A percentile compares a stretch with the other conserved stretches of the same genome.
phyloP scores from a whole-genome alignment of 495 filamentous ascomycete species.

The Tuber microsphaerosporum region DNA sequence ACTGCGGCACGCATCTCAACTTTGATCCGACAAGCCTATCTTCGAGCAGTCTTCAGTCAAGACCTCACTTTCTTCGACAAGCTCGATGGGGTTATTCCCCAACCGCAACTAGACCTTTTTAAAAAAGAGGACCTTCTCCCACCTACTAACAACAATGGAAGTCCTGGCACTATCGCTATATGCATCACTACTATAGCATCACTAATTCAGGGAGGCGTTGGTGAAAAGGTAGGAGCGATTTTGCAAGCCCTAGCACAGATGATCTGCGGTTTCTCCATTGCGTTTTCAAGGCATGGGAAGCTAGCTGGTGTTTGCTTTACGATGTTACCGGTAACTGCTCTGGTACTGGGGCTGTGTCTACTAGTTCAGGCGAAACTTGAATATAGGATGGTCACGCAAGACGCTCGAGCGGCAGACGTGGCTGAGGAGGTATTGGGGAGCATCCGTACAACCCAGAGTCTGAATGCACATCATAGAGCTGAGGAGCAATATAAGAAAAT shows the following conservation, averaged over 20 bases:
- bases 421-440: slow-evolving; percentile 53
- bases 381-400: slow-evolving; percentile 53
- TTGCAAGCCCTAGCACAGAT: slow-evolving; percentile 51
- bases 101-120: neutral
- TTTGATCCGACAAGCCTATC: slow-evolving; percentile 48
- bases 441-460: slow-evolving; percentile 55
- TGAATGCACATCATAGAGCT: slow-evolving; percentile 45
- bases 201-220: slow-evolving; percentile 58
- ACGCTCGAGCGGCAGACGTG: slow-evolving; percentile 54
- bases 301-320: slow-evolving; percentile 51
- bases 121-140: slow-evolving; percentile 6
- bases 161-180: slow-evolving; percentile 43
- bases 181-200: slow-evolving; percentile 60
- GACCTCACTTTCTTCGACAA: slow-evolving; percentile 50
- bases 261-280: slow-evolving; percentile 49
- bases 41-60: slow-evolving; percentile 49
- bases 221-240: slow-evolving; percentile 52
- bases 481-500: neutral
- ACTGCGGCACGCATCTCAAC: slow-evolving; percentile 53
- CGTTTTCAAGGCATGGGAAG: slow-evolving; percentile 50
- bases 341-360: slow-evolving; percentile 50
- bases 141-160: slow-evolving; percentile 24
- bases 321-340: slow-evolving; percentile 49
- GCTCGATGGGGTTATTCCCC: slow-evolving; percentile 17
- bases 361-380: slow-evolving; percentile 54